phyloP scores from a whole-genome alignment of 2,329 filamentous ascomycete species.

The Myriosclerotinia scirpicola region DNA sequence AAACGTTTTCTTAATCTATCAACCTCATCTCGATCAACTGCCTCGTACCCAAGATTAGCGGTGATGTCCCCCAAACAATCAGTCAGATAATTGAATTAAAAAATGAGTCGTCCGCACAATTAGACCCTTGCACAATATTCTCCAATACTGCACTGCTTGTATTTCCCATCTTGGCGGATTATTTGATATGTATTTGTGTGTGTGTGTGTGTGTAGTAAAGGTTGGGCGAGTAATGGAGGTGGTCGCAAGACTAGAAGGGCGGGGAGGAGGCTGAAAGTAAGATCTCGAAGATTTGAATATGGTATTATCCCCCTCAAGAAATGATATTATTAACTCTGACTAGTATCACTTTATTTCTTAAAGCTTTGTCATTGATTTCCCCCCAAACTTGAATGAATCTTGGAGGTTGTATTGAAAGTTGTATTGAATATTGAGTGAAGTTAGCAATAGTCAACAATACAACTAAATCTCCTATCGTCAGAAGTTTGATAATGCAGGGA shows the following conservation, averaged over 20 bases:
- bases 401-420: slow-evolving; percentile 1
- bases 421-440: background rate
- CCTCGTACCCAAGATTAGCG: slow-evolving; percentile 20
- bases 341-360: background rate
- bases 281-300: background rate
- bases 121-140: slow-evolving; percentile 93
- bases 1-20: slow-evolving; percentile 94
- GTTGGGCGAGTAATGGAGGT: slow-evolving; percentile 21
- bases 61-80: background rate
- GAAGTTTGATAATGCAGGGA: slow-evolving; percentile 21
- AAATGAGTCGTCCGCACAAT: slow-evolving; percentile 62
- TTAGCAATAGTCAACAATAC: background rate
- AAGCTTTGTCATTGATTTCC: background rate
- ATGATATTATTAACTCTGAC: background rate
- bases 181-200: slow-evolving; percentile 26
- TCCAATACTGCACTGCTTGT: slow-evolving; percentile 77
- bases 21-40: slow-evolving; percentile 96
- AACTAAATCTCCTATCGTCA: slow-evolving; percentile 14
- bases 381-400: background rate
- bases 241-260: slow-evolving; percentile 6
- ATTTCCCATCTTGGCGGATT: slow-evolving; percentile 58
- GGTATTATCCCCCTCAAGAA: background rate
- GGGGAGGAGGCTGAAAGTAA: slow-evolving; percentile 9
- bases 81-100: slow-evolving; percentile 13
- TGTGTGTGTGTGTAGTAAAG: slow-evolving; percentile 16